phyloP scores from a whole-genome alignment of 148 eudicot species.

The Salicornia ramosissima region DNA sequence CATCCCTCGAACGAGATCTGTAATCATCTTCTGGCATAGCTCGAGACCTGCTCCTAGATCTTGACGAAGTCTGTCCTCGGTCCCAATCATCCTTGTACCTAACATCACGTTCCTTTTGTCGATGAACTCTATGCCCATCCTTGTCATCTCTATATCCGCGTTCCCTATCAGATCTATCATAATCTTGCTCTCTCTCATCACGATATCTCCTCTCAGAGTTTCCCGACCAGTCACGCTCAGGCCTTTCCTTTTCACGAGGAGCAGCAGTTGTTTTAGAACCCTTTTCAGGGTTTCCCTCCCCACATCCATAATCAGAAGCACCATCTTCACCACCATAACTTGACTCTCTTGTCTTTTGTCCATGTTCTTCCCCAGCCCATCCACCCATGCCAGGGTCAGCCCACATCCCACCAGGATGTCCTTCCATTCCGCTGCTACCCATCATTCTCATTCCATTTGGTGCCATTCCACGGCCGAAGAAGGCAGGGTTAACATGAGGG shows the following conservation, averaged over 20 bases:
- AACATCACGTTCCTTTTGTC: slow-evolving; percentile 52
- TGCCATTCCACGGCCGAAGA: slow-evolving; percentile 75
- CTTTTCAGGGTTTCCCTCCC: slow-evolving; percentile 67
- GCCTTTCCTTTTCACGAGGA: slow-evolving; percentile 66
- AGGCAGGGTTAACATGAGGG: slow-evolving; percentile 93
- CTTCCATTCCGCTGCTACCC: slow-evolving; percentile 67
- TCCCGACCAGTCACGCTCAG: slow-evolving; percentile 73
- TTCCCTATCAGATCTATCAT: slow-evolving; percentile 67
- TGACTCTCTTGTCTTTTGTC: slow-evolving; percentile 67
- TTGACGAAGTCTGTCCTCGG: slow-evolving; percentile 68
- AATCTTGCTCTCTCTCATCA: slow-evolving; percentile 68
- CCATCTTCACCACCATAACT: slow-evolving; percentile 90
- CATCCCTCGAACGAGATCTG: slow-evolving; percentile 75
- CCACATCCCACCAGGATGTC: slow-evolving; percentile 77
- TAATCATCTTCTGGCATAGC: slow-evolving; percentile 67
- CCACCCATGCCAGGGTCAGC: slow-evolving; percentile 62
- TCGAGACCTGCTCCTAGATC: slow-evolving; percentile 75
- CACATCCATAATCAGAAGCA: slow-evolving; percentile 77
- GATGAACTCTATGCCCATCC: slow-evolving; percentile 60
- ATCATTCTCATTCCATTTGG: slow-evolving; percentile 82
- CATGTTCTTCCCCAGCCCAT: slow-evolving; percentile 75
- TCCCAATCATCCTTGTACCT: slow-evolving; percentile 81
- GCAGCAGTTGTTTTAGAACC: slow-evolving; percentile 52
- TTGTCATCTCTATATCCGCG: slow-evolving; percentile 63
- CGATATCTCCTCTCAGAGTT: slow-evolving; percentile 69